These are phyloP conservation scores for Ceratocystis huliohia DNA, from an alignment of 2,329 filamentous ascomycete species.

Conservation along the genomic window DNA sequence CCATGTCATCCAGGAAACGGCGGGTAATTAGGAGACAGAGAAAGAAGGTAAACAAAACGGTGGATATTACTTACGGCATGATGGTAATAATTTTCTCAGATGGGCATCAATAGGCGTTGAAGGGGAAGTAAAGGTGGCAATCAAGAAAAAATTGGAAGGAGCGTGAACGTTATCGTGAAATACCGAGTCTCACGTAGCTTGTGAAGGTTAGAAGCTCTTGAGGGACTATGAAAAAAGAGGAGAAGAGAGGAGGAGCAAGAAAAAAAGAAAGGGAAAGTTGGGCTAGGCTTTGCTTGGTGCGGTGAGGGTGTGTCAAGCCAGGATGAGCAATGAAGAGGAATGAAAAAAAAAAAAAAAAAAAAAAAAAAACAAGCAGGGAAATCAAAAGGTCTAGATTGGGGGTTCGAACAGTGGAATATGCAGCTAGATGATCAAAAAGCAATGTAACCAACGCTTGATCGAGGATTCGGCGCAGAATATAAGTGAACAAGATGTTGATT, in stretches of 20 bases:
- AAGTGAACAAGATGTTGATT: background rate
- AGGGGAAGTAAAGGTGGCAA: background rate
- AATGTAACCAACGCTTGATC: background rate
- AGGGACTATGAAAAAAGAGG: background rate
- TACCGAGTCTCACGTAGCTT: background rate
- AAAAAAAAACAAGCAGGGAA: background rate
- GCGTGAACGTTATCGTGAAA: background rate
- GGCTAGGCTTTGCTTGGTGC: background rate
- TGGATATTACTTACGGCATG: conserved; percentile 10
- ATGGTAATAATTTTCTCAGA: background rate
- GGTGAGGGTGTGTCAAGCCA: conserved; percentile 4
- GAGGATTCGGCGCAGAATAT: background rate
- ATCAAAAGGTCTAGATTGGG: conserved; percentile 1
- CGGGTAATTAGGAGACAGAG: background rate
- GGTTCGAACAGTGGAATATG: conserved; percentile 3
- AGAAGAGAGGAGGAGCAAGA: conserved; percentile 3
- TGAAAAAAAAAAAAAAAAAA: background rate
- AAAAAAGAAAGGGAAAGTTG: conserved; percentile 9
- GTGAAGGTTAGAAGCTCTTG: background rate
- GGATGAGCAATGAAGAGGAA: background rate
- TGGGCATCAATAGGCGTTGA: background rate
- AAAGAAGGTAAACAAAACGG: background rate
- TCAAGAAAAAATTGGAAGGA: background rate
- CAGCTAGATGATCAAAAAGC: background rate
- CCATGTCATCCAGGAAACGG: background rate